Conservation (phyloP, 805 yeast genomes). For the Kodamaea neixiangensis region DNA sequence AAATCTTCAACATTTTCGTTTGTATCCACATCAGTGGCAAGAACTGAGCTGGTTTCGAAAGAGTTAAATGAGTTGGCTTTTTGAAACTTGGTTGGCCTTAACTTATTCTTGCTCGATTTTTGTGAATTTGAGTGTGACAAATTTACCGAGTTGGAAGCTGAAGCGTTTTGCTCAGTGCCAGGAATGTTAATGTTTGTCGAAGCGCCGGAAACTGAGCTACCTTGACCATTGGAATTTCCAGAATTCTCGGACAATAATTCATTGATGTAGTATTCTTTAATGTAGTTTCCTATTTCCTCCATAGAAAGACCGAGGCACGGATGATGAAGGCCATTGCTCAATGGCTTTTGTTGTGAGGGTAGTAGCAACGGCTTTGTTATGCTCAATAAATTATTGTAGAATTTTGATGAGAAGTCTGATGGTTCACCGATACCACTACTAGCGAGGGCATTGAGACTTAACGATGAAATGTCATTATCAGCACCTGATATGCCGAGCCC, state of each 20-base stretch:
- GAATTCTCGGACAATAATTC: background rate
- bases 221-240: background rate
- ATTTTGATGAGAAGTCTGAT: slow-evolving; percentile 17
- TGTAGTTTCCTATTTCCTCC: slow-evolving; percentile 29
- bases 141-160: background rate
- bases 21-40: background rate
- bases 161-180: background rate
- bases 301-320: slow-evolving; percentile 27
- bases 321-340: slow-evolving; percentile 23
- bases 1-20: slow-evolving; percentile 25
- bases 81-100: slow-evolving; percentile 11
- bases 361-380: slow-evolving; percentile 26
- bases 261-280: slow-evolving; percentile 20
- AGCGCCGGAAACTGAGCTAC: background rate
- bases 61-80: slow-evolving; percentile 16
- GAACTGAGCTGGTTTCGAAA: slow-evolving; percentile 5
- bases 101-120: slow-evolving; percentile 8
- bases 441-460: background rate
- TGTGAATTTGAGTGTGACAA: slow-evolving; percentile 2
- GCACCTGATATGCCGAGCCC: slow-evolving; percentile 17
- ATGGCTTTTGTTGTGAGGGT: slow-evolving; percentile 25
- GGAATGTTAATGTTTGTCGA: background rate
- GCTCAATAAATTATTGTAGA: slow-evolving; percentile 21
- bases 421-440: background rate
- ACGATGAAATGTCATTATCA: background rate